Evolutionary conservation across 177 flowering plant genomes (phyloP).

Genomic region (Tripterygium wilfordii): DNA sequence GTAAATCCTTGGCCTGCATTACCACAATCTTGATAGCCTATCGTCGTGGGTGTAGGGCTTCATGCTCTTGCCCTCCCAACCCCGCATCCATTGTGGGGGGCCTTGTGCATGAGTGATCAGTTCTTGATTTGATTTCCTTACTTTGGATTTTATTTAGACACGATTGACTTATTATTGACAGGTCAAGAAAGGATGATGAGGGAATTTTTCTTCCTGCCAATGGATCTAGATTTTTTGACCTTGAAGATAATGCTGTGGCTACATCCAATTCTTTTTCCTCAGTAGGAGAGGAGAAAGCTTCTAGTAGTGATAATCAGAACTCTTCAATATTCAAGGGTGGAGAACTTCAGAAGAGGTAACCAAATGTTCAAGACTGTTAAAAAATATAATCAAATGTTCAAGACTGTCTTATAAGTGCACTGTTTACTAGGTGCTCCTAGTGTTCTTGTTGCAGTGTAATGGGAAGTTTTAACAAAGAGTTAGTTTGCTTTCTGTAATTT

Average conservation of each 20-base stretch:
- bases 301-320: conserved; percentile 45
- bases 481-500: no score
- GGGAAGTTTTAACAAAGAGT: no score
- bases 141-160: neutral
- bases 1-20: no score
- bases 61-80: no score
- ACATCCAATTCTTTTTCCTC: conserved; percentile 59
- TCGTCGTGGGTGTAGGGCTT: no score
- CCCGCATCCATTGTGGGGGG: no score
- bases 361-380: neutral
- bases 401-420: no score
- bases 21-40: no score
- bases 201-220: conserved; percentile 21
- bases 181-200: conserved; percentile 33
- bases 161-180: conserved; percentile 16
- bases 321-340: conserved; percentile 17
- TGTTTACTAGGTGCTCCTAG: no score
- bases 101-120: no score
- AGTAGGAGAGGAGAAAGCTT: conserved; percentile 47
- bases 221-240: conserved; percentile 22
- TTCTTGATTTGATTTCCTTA: neutral
- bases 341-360: conserved; percentile 38
- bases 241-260: conserved; percentile 32
- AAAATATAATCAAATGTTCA: no score
- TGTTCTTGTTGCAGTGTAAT: no score